These are phyloP conservation scores for Lasiodiplodia sp. DNA, from an alignment of 2,329 filamentous ascomycete genomes.

Conservation along the genomic window DNA sequence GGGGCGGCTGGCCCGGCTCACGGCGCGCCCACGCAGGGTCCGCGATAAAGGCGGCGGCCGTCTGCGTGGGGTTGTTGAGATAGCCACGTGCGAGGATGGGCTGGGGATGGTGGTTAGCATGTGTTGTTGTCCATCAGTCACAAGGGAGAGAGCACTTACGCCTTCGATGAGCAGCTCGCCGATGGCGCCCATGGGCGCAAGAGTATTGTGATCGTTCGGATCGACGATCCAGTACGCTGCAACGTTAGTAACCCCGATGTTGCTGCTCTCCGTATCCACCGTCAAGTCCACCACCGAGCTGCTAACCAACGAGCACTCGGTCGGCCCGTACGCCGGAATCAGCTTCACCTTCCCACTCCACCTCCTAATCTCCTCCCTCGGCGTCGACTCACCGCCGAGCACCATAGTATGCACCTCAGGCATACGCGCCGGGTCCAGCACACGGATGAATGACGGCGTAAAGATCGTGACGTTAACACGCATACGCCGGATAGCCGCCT, in stretches of 20 bases:
- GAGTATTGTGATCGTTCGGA: conserved; percentile 36
- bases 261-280: conserved; percentile 31
- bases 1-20: conserved; percentile 32
- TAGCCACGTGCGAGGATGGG: conserved; percentile 50
- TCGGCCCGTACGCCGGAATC: conserved; percentile 8
- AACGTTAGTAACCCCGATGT: conserved; percentile 29
- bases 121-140: too few species aligned
- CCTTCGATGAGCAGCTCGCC: conserved; percentile 47
- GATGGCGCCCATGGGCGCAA: conserved; percentile 45
- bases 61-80: conserved; percentile 43
- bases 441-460: conserved; percentile 49
- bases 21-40: conserved; percentile 23
- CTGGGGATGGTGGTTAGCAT: background rate
- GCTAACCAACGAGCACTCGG: conserved; percentile 41
- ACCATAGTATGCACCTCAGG: conserved; percentile 50
- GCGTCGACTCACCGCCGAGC: conserved; percentile 41
- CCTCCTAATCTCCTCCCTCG: conserved; percentile 24
- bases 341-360: conserved; percentile 41
- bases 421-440: conserved; percentile 49
- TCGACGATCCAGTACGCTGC: conserved; percentile 39
- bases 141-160: conserved; percentile 26
- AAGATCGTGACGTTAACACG: conserved; percentile 41
- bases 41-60: conserved; percentile 41
- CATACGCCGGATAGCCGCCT: conserved; percentile 46
- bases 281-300: conserved; percentile 34